Conservation (phyloP, 257 asterid species). For the Phtheirospermum japonicum region DNA sequence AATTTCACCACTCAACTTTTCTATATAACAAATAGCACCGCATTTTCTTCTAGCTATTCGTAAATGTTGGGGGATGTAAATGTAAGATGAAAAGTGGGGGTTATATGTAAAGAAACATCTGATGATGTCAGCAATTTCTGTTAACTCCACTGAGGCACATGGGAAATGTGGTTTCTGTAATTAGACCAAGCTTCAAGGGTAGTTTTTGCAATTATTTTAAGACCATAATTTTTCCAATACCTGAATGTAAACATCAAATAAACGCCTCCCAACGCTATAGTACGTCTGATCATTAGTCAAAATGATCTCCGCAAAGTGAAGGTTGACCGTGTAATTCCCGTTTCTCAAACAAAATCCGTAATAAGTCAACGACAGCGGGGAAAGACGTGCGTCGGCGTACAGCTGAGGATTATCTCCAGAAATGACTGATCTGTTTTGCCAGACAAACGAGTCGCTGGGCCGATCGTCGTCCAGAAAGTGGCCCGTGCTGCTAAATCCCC, state of each 20-base stretch:
- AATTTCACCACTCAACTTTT: too few relatives aligned
- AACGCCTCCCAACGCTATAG: conserved; percentile 66
- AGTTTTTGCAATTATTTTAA: background rate
- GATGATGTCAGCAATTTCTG: too few relatives aligned
- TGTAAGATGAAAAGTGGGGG: too few relatives aligned
- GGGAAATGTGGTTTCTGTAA: too few relatives aligned
- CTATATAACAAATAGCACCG: too few relatives aligned
- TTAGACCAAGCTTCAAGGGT: background rate
- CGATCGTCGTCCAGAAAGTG: conserved; percentile 45
- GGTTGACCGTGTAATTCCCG: conserved; percentile 63
- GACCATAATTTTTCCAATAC: conserved; percentile 28
- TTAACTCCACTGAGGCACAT: too few relatives aligned
- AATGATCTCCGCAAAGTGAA: conserved; percentile 77
- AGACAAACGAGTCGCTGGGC: conserved; percentile 26
- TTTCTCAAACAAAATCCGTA: conserved; percentile 56
- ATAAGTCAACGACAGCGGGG: conserved; percentile 51
- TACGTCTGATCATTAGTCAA: conserved; percentile 47
- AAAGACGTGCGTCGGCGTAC: conserved; percentile 45
- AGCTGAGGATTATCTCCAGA: conserved; percentile 37
- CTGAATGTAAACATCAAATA: conserved; percentile 74
- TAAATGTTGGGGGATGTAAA: too few relatives aligned
- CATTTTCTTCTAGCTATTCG: too few relatives aligned
- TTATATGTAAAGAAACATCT: too few relatives aligned
- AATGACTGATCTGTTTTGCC: conserved; percentile 35
- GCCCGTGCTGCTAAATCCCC: conserved; percentile 72